phyloP scores from a whole-genome alignment of 2,329 filamentous ascomycete species.

The Acarospora socialis region DNA sequence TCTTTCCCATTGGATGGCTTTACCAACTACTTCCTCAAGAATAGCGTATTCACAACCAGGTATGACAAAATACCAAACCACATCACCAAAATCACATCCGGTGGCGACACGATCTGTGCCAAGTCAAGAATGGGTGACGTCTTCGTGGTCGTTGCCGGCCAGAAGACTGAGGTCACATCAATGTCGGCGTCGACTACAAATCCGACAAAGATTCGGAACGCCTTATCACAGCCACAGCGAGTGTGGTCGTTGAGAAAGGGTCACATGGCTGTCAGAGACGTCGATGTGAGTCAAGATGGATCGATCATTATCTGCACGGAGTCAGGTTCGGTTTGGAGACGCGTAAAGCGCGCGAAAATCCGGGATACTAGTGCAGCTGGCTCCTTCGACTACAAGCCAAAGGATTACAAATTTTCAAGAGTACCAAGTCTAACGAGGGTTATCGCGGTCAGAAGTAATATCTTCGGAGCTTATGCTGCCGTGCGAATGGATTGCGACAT shows the following conservation, averaged over 20 bases:
- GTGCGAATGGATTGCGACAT: conserved; percentile 74
- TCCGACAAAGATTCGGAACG: conserved; percentile 74
- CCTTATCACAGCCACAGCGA: conserved; percentile 61
- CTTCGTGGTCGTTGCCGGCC: conserved; percentile 67
- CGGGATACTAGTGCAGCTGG: conserved; percentile 47
- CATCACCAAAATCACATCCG: conserved; percentile 64
- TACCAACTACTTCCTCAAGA: conserved; percentile 52
- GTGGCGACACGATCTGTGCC: conserved; percentile 83
- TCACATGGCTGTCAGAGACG: conserved; percentile 68
- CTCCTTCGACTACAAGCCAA: conserved; percentile 46
- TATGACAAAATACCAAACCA: conserved; percentile 51
- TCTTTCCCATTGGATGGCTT: conserved; percentile 67
- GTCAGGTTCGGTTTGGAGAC: conserved; percentile 84
- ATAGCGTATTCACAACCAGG: conserved; percentile 49
- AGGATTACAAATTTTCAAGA: conserved; percentile 91
- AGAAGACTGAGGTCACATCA: conserved; percentile 48
- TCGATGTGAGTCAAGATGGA: conserved; percentile 79
- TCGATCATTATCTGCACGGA: conserved; percentile 89
- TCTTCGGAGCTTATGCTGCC: conserved; percentile 79
- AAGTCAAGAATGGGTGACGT: conserved; percentile 73
- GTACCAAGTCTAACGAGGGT: conserved; percentile 80
- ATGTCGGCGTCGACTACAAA: conserved; percentile 70
- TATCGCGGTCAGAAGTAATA: conserved; percentile 69
- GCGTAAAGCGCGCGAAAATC: conserved; percentile 66
- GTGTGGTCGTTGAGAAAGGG: conserved; percentile 85